These are phyloP conservation scores for Exophiala dermatitidis DNA, from an alignment of 2,329 filamentous ascomycete species.

Conservation along the genomic window DNA sequence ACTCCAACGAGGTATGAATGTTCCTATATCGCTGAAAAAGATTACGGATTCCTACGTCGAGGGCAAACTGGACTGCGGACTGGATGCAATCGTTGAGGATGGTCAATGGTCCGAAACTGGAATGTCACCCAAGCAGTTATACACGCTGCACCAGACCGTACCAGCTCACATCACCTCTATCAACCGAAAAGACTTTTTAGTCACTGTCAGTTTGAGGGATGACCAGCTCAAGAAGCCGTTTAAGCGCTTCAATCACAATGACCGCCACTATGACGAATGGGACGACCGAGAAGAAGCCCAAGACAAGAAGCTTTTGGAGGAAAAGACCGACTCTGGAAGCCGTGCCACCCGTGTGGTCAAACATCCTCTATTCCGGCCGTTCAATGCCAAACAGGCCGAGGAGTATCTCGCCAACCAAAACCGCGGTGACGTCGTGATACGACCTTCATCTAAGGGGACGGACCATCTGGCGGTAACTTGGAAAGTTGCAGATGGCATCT, in stretches of 20 bases:
- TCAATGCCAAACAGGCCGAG: slow-evolving; percentile 86
- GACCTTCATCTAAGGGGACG: slow-evolving; percentile 87
- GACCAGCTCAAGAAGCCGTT: slow-evolving; percentile 69
- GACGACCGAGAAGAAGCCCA: slow-evolving; percentile 72
- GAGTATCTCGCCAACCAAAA: slow-evolving; percentile 84
- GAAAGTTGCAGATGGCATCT: slow-evolving; percentile 96
- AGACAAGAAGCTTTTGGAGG: slow-evolving; percentile 74
- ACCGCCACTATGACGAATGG: slow-evolving; percentile 66
- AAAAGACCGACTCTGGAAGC: slow-evolving; percentile 78
- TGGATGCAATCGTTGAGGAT: slow-evolving; percentile 79
- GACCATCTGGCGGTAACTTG: slow-evolving; percentile 95
- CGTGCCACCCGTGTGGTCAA: slow-evolving; percentile 93
- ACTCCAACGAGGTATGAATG: slow-evolving; percentile 80
- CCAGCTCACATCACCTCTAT: slow-evolving; percentile 83
- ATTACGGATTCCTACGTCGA: slow-evolving; percentile 91
- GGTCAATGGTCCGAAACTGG: slow-evolving; percentile 69
- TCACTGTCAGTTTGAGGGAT: slow-evolving; percentile 77
- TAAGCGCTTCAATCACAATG: slow-evolving; percentile 52
- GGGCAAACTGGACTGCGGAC: slow-evolving; percentile 85
- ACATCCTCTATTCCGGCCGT: slow-evolving; percentile 89
- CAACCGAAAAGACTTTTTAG: slow-evolving; percentile 76
- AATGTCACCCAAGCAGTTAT: slow-evolving; percentile 63
- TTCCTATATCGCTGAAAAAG: slow-evolving; percentile 70
- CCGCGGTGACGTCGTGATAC: slow-evolving; percentile 85
- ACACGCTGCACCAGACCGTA: slow-evolving; percentile 72